Percentiles rank a stretch among this genome's conserved stretches.
phyloP scores from a whole-genome alignment of 306 rosid species.

The Casuarina equisetifolia region DNA sequence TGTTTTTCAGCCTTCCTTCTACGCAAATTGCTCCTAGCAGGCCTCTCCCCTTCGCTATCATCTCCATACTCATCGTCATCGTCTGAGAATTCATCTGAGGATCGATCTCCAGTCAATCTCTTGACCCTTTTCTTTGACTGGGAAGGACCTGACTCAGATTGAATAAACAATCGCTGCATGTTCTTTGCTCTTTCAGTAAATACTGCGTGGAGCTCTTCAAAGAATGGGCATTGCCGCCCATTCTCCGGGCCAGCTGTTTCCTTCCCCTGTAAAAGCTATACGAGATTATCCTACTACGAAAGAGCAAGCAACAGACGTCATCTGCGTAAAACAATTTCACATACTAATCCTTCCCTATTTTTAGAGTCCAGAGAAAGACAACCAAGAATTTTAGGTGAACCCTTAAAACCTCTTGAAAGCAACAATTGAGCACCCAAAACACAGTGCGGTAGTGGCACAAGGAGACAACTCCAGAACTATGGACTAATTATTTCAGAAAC shows the following conservation, averaged over 20 bases:
- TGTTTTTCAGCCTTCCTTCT: slow-evolving; percentile 55
- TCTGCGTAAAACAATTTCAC: neutral
- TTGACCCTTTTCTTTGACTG: slow-evolving; percentile 54
- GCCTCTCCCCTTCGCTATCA: slow-evolving; percentile 56
- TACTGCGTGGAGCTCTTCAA: slow-evolving; percentile 78
- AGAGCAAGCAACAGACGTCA: neutral
- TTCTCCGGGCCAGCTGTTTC: slow-evolving; percentile 81
- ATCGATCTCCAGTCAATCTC: slow-evolving; percentile 44
- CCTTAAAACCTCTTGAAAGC: neutral
- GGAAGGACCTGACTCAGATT: slow-evolving; percentile 61
- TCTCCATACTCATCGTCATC: slow-evolving; percentile 53
- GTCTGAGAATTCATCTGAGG: slow-evolving; percentile 70
- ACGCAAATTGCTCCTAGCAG: slow-evolving; percentile 50
- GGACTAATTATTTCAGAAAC: too few relatives aligned
- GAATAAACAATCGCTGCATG: slow-evolving; percentile 66
- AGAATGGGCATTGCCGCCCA: slow-evolving; percentile 72
- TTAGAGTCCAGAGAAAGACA: neutral
- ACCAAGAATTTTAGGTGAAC: neutral
- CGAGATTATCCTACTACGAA: neutral
- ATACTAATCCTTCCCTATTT: neutral
- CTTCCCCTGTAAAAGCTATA: slow-evolving; percentile 60
- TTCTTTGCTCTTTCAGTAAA: slow-evolving; percentile 67
- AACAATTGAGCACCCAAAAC: neutral
- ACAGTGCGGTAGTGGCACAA: too few relatives aligned
- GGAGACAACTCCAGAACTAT: too few relatives aligned